Conservation (phyloP, 108 stramenopile genomes). For the Aurantiochytrium sp. region DNA sequence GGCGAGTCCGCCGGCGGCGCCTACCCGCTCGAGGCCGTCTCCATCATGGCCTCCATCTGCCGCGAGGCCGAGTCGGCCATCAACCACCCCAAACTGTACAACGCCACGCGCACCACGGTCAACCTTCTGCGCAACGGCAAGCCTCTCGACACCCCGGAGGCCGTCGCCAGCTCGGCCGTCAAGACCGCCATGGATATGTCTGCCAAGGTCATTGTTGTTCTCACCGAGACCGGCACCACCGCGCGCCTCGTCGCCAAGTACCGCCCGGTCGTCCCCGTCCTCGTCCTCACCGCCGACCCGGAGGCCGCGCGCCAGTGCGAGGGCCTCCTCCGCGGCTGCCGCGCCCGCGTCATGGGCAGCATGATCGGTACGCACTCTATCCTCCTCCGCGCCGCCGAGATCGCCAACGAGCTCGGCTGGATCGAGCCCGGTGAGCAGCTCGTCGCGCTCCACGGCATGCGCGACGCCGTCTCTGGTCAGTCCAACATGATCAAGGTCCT, state of each 20-base stretch:
- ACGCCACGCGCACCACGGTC: constrained; percentile 29
- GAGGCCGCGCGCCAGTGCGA: constrained; percentile 75
- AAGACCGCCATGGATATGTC: constrained; percentile 89
- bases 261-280: constrained; percentile 78
- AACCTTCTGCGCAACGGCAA: background rate
- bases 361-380: constrained; percentile 68
- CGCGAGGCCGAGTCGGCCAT: constrained; percentile 69
- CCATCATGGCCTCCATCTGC: constrained; percentile 85
- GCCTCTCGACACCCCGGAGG: constrained; percentile 57
- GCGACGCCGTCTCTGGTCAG: constrained; percentile 48
- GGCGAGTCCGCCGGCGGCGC: constrained; percentile 85
- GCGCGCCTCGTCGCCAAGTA: constrained; percentile 92
- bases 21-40: constrained; percentile 73
- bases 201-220: constrained; percentile 84
- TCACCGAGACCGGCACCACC: constrained; percentile 85
- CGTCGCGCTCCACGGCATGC: constrained; percentile 75
- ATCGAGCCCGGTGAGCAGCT: constrained; percentile 75
- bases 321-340: constrained; percentile 74
- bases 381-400: constrained; percentile 69
- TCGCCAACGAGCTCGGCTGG: constrained; percentile 62
- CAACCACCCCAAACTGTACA: constrained; percentile 53
- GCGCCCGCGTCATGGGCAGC: constrained; percentile 56
- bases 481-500: constrained; percentile 59
- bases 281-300: constrained; percentile 70
- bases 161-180: constrained; percentile 88